These are phyloP conservation scores for Gastrolobium villosum DNA, from an alignment of 306 rosid genomes.

Conservation along the genomic window DNA sequence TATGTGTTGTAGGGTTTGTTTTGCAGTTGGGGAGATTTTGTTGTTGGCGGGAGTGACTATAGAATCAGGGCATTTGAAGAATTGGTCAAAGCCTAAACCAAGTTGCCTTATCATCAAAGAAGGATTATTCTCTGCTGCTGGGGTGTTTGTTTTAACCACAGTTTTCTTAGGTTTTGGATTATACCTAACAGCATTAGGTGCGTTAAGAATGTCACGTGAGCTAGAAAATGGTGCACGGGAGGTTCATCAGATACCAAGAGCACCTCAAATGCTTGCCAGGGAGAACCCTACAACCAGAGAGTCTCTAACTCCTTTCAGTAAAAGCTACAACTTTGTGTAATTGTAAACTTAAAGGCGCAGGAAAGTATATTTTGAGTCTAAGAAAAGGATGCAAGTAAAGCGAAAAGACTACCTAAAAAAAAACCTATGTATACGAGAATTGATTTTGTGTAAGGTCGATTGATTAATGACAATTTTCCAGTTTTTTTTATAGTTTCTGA, in stretches of 20 bases:
- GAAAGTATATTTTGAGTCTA: conserved; percentile 25
- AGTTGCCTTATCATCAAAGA: conserved; percentile 58
- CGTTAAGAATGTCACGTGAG: conserved; percentile 54
- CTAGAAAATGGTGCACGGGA: conserved; percentile 54
- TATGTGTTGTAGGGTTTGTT: conserved; percentile 62
- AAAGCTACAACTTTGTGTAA: conserved; percentile 48
- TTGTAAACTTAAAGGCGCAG: conserved; percentile 13
- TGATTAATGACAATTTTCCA: too few species aligned
- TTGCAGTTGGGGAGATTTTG: conserved; percentile 70
- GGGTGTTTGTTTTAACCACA: conserved; percentile 65
- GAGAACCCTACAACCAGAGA: conserved; percentile 63
- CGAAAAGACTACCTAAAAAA: background rate
- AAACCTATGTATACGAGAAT: background rate
- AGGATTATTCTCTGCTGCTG: conserved; percentile 77
- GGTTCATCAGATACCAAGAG: conserved; percentile 54
- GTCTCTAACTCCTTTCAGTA: conserved; percentile 44
- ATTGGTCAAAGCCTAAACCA: conserved; percentile 65
- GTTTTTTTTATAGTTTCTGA: too few species aligned
- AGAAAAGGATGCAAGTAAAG: background rate
- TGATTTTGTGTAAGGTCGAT: background rate
- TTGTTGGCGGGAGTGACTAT: conserved; percentile 65
- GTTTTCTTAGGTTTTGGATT: conserved; percentile 68
- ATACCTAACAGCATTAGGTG: conserved; percentile 66
- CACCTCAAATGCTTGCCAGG: conserved; percentile 54
- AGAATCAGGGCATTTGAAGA: conserved; percentile 73